These are phyloP conservation scores for Acanthamoeba triangularis DNA, from an alignment of 208 protist species.

Conservation along the genomic window DNA sequence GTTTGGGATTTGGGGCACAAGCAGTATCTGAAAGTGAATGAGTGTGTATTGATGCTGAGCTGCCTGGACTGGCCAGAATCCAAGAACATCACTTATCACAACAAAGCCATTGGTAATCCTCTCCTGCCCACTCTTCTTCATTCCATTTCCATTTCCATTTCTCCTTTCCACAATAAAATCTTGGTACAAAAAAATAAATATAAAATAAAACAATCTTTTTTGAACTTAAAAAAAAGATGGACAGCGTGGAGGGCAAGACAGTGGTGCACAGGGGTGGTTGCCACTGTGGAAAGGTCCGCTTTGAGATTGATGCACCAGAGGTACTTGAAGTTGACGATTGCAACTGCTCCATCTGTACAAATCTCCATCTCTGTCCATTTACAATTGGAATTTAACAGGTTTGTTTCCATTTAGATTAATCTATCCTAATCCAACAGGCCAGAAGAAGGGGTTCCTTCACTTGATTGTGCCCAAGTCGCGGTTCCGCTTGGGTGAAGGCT, in stretches of 20 bases:
- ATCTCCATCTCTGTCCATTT: neutral
- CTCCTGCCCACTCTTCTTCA: no score
- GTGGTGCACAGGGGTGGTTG: slow-evolving; percentile 24
- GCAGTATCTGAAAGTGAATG: no score
- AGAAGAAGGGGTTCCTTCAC: neutral
- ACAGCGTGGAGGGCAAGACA: neutral
- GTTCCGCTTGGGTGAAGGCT: neutral
- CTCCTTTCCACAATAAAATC: no score
- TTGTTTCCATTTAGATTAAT: neutral
- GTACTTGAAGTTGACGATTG: neutral
- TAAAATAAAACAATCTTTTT: no score
- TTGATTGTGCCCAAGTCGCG: slow-evolving; percentile 37
- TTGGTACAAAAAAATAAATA: no score
- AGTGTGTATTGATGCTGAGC: no score
- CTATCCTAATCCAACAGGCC: neutral
- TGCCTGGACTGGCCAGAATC: no score
- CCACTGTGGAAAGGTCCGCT: slow-evolving; percentile 51
- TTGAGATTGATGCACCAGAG: neutral
- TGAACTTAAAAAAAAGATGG: no score
- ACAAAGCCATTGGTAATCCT: no score
- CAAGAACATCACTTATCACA: no score
- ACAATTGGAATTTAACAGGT: neutral
- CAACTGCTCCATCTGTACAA: slow-evolving; percentile 31
- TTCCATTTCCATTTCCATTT: no score
- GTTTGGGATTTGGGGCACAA: no score